Evolutionary conservation across 2,329 filamentous ascomycete species (phyloP), one percentile per base, ranked within the genome.

Genomic region (Diaporthe citriasiana): DNA sequence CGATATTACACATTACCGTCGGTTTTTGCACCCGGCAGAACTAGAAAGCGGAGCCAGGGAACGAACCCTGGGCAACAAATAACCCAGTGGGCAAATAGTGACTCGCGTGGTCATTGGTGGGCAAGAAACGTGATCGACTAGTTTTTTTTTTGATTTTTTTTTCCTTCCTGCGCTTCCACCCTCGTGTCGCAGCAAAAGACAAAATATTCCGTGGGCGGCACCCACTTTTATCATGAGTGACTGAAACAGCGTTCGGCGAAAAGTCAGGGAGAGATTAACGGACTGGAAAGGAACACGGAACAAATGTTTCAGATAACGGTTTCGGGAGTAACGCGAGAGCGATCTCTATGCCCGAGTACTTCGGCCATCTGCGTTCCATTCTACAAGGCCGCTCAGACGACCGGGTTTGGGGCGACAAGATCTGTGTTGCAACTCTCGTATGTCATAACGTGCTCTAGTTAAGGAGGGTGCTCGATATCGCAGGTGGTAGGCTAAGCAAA

Each of bases 221-320:
- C 38, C 56, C 70, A 42, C 33, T 42, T 38, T 59, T 63, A 63
- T 63, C 40, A 55, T 50, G 53, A 71, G 25, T 53, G 33, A 63
- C 53, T 63, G 56, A 51, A 50, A 71, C 59, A 60, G 35, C 56
- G 33, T 60, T 40, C 42, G 56, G 53, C 51, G 50, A 47, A 73
- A 42, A 45, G 27, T 57, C 53, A 66, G 65, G 65, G 55, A 72
- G 33, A 66, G 50, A 72, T 40, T 66, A 53, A 59, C 51, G 68
- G 68, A 70, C 40, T 57, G 53, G 45, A 57, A 40, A 70, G 63
- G 63, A 27, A n/a, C 27, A 27, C 60, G 60, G 42, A 69, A 50
- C 42, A 60, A 55, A 57, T 59, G 72, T 74, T 74, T 74, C 72
- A 71, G 68, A 71, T 71, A 65, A 40, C 72, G 33, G 68, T 45